A percentile compares a stretch with the other conserved stretches of the same genome.
Conservation (phyloP, 2,329 filamentous ascomycete species). For the Myriosclerotinia duriaeana region DNA sequence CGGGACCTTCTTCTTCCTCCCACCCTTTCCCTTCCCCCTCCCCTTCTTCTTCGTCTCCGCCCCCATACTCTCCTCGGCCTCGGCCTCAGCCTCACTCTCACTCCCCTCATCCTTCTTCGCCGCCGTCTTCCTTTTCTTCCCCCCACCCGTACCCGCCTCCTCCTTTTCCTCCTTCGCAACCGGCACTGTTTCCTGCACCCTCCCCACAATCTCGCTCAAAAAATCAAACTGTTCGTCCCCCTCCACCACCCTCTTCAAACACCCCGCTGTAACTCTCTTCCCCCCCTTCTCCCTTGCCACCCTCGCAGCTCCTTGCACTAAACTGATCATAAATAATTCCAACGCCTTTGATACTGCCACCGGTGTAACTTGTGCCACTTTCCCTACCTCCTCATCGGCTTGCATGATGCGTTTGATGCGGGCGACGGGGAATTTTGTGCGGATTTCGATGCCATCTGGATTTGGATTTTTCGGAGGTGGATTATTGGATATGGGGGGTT, state of each 20-base stretch:
- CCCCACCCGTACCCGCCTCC: constrained; percentile 30
- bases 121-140: constrained; percentile 34
- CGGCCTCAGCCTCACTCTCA: background rate
- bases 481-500: background rate
- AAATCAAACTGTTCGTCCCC: constrained; percentile 94
- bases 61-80: background rate
- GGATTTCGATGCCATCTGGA: constrained; percentile 62
- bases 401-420: constrained; percentile 99
- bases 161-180: constrained; percentile 35
- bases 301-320: constrained; percentile 84
- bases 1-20: constrained; percentile 7
- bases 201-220: constrained; percentile 82
- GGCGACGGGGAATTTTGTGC: constrained; percentile 94
- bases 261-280: constrained; percentile 84
- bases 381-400: constrained; percentile 96
- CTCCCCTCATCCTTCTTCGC: constrained; percentile 11
- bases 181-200: constrained; percentile 61
- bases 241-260: constrained; percentile 88
- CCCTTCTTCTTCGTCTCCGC: constrained; percentile 7
- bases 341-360: constrained; percentile 93
- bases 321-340: constrained; percentile 95
- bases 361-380: constrained; percentile 95
- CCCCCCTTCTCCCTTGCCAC: constrained; percentile 80
- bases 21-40: constrained; percentile 8
- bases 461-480: constrained; percentile 49